phyloP scores from a whole-genome alignment of 2,329 filamentous ascomycete species.

The Colletotrichum eleusines region DNA sequence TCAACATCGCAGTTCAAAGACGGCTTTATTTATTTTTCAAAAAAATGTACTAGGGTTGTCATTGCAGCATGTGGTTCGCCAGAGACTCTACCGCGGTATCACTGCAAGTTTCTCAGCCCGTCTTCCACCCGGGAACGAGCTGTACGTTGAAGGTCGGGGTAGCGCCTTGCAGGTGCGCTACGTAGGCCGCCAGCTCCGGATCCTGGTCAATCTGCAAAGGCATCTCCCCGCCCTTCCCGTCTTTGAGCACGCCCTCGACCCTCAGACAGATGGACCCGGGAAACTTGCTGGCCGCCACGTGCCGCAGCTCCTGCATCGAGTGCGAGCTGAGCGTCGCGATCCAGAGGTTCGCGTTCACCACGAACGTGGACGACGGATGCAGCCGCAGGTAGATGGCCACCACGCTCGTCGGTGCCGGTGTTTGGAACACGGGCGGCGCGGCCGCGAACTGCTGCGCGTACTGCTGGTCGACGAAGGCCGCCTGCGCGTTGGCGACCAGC shows the following conservation, averaged over 20 bases:
- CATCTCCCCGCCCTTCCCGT: constrained; percentile 70
- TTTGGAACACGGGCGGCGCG: constrained; percentile 45
- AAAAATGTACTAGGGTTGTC: too few relatives aligned
- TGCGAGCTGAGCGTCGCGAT: constrained; percentile 70
- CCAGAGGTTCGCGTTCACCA: constrained; percentile 69
- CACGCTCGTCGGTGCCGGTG: constrained; percentile 51
- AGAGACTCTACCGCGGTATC: neutral
- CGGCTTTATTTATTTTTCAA: neutral
- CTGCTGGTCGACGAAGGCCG: constrained; percentile 51
- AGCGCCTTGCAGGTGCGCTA: constrained; percentile 69
- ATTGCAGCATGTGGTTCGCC: neutral
- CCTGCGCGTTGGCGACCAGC: constrained; percentile 53
- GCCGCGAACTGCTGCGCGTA: constrained; percentile 49
- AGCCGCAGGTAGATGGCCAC: constrained; percentile 78
- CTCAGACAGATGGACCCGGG: constrained; percentile 69
- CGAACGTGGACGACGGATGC: constrained; percentile 71
- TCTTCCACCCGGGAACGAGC: constrained; percentile 46
- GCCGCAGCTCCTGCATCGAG: constrained; percentile 72
- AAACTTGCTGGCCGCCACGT: constrained; percentile 71
- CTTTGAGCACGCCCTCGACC: constrained; percentile 75
- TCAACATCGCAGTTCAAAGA: neutral
- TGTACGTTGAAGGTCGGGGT: constrained; percentile 60
- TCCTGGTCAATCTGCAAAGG: constrained; percentile 76
- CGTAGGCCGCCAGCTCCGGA: constrained; percentile 78
- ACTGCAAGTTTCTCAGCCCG: constrained; percentile 2